Conservation (phyloP, 2,329 filamentous ascomycete genomes). For the Colletotrichum sp. region DNA sequence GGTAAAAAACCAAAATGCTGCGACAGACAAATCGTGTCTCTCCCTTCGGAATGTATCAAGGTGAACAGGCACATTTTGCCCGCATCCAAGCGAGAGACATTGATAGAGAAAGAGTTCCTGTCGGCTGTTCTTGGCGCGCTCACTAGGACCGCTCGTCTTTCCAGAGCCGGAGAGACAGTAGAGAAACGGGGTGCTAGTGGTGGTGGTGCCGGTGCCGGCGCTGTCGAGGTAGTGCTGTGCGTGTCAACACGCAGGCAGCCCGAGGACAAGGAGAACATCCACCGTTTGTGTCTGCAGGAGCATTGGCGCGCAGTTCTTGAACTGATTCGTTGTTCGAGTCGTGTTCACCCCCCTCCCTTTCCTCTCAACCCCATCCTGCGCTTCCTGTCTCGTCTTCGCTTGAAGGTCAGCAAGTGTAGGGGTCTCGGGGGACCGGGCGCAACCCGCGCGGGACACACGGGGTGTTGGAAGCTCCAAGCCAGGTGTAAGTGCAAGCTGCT, state of each 20-base stretch:
- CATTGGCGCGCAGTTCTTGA: not conserved
- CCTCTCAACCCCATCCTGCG: not conserved
- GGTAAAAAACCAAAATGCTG: not conserved
- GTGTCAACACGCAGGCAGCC: not conserved
- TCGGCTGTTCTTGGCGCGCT: not conserved
- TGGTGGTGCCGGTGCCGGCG: not conserved
- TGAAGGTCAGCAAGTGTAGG: not conserved
- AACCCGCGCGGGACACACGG: not conserved
- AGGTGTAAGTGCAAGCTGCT: not conserved
- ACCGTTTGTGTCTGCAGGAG: not conserved
- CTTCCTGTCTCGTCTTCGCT: constrained; percentile 3
- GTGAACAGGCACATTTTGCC: not conserved
- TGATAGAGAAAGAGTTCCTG: not conserved
- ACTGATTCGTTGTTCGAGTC: not conserved
- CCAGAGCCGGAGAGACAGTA: not conserved
- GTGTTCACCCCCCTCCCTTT: not conserved
- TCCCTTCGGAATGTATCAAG: not conserved
- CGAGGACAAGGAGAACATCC: not conserved
- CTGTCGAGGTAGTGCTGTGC: not conserved
- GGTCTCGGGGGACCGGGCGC: not conserved
- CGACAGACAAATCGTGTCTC: not conserved
- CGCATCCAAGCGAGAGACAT: not conserved
- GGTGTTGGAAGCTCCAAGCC: not conserved
- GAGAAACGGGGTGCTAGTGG: not conserved
- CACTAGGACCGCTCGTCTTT: not conserved